These are phyloP conservation scores for Rickenella mellea DNA, from an alignment of 768 basidiomycete species.

Conservation along the genomic window DNA sequence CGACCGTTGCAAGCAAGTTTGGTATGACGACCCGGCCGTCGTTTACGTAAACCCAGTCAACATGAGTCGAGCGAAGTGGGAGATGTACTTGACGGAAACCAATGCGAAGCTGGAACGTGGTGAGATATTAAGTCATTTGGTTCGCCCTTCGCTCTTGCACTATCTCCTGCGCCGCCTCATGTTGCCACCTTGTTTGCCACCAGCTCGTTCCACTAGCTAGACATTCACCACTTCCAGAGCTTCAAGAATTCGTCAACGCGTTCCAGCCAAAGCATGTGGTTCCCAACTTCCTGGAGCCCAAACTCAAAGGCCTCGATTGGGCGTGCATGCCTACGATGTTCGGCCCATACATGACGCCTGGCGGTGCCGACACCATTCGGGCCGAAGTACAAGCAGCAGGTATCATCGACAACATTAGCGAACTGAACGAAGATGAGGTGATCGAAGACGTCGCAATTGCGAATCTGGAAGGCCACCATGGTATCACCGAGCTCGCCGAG, in stretches of 20 bases:
- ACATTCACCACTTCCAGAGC: slow-evolving; percentile 83
- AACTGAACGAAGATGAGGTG: slow-evolving; percentile 6
- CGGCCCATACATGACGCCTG: slow-evolving; percentile 37
- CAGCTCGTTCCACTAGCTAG: slow-evolving; percentile 79
- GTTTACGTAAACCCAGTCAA: slow-evolving; percentile 81
- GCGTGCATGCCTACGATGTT: slow-evolving; percentile 64
- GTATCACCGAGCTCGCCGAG: slow-evolving; percentile 32
- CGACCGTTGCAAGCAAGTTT: slow-evolving; percentile 56
- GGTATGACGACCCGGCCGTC: slow-evolving; percentile 38
- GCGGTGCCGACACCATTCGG: slow-evolving; percentile 15
- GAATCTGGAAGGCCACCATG: slow-evolving; percentile 54
- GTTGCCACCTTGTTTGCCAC: background rate
- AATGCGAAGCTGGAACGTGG: slow-evolving; percentile 31
- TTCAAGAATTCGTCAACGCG: slow-evolving; percentile 68
- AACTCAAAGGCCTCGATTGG: slow-evolving; percentile 57
- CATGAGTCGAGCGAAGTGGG: slow-evolving; percentile 52
- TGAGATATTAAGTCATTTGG: slow-evolving; percentile 51
- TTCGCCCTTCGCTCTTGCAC: slow-evolving; percentile 18
- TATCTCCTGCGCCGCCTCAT: background rate
- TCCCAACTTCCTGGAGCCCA: slow-evolving; percentile 65
- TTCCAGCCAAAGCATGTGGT: slow-evolving; percentile 72
- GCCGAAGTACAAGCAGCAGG: slow-evolving; percentile 11
- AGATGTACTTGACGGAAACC: slow-evolving; percentile 36
- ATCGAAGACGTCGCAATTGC: slow-evolving; percentile 44
- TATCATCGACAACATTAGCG: slow-evolving; percentile 2